phyloP scores from a whole-genome alignment of 352 stramenopile species.

The Phytophthora pinifolia region DNA sequence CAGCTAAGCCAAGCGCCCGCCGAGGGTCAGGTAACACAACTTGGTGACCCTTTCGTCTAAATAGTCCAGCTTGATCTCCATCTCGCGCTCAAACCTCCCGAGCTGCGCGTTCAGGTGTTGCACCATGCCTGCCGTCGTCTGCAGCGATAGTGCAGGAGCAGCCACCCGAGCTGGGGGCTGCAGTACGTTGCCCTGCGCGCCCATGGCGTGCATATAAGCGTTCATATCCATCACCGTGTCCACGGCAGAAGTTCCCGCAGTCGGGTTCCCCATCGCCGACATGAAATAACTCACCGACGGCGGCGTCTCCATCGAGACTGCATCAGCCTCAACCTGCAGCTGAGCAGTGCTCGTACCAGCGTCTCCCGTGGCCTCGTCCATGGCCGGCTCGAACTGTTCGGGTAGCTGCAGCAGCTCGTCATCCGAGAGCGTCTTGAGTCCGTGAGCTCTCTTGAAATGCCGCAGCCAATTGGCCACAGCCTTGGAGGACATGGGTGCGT shows the following conservation, averaged over 20 bases:
- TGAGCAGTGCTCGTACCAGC: too few relatives aligned
- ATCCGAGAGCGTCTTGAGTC: constrained; percentile 51
- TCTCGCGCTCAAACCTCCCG: constrained; percentile 50
- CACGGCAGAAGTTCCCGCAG: neutral
- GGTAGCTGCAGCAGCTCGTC: constrained; percentile 56
- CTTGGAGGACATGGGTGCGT: constrained; percentile 41
- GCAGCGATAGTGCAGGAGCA: constrained; percentile 19
- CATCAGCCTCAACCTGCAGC: too few relatives aligned
- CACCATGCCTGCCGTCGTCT: constrained; percentile 31
- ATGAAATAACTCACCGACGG: constrained; percentile 12
- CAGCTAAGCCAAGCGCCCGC: constrained; percentile 29
- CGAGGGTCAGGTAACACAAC: constrained; percentile 46
- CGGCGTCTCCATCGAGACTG: too few relatives aligned
- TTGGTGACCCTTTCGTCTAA: constrained; percentile 68
- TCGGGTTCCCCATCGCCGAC: neutral
- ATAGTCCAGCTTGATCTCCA: constrained; percentile 57
- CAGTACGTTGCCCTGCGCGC: neutral
- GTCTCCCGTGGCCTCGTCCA: constrained; percentile 37
- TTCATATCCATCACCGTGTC: constrained; percentile 13
- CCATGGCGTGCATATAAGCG: constrained; percentile 12
- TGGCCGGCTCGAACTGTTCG: constrained; percentile 55
- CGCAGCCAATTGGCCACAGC: constrained; percentile 58
- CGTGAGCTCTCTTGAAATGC: constrained; percentile 69
- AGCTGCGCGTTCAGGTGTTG: constrained; percentile 51
- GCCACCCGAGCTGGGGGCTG: neutral